Evolutionary conservation across 176 grass and related monocot species (phyloP), one percentile per base, ranked within the genome.

Genomic region (Tuctoria greenei): DNA sequence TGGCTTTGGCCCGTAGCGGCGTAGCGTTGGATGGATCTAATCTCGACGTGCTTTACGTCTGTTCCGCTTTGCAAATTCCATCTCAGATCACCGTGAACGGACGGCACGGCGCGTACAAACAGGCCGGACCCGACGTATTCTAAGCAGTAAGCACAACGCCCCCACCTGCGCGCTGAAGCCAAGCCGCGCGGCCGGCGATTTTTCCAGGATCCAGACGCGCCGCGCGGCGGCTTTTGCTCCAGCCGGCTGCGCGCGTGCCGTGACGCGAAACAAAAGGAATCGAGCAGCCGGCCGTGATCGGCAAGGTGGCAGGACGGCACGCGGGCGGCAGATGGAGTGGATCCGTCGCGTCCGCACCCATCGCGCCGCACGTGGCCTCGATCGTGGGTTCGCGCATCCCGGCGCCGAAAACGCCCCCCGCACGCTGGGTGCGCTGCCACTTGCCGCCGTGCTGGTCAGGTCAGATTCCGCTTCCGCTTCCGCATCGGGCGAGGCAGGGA

Each of bases 351-450:
- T 2, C 74, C 74, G 60, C 60, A 25, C 25, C 28, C 20, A 37
- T 45, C 61, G 61, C 61, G 28, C 39, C 25, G 64, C 84, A 79
- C 77, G 68, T 87, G 75, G 62, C 81, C 16, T 76, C 27, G 73
- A 76, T 62, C 75, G 69, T 40, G 46, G 63, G 37, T 5, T 37
- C 10, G 54, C 54, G 28, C 0, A 51, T 67, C 79, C 23, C 84
- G 71, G 64, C 77, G 43, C 51, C 27, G 27, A 26, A 59, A 8
- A 42, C 70, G 61, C 70, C 9, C 51, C 70, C 9, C 51, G 50
- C 50, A 40, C 52, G 40, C 24, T 51, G 17, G 35, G 57, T 3
- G 6, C 64, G 26, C 24, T 5, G 73, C 69, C 61, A 79, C 59
- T 58, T 74, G 17, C 65, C 13, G 14, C 3, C 45, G 45, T 66